Percentiles rank a stretch among this genome's conserved stretches.
These are phyloP conservation scores for Botrytis paeoniae DNA, from an alignment of 2,329 filamentous ascomycete species.

Conservation along the genomic window DNA sequence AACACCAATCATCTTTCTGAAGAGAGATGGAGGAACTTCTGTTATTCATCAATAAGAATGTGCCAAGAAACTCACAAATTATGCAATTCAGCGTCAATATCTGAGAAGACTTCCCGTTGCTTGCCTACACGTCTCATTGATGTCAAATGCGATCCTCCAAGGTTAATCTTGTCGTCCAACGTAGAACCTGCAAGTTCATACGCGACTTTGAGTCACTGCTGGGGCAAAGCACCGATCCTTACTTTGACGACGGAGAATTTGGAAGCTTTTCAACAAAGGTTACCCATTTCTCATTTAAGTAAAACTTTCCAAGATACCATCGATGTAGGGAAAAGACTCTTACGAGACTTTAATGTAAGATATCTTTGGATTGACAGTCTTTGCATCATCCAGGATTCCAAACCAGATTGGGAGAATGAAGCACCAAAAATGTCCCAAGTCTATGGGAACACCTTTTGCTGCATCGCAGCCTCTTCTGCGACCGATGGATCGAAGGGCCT, in stretches of 20 bases:
- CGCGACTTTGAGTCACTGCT: constrained; percentile 17
- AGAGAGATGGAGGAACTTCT: not conserved
- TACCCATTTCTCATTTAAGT: not conserved
- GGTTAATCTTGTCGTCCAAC: not conserved
- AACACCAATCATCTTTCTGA: not conserved
- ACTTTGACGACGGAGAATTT: constrained; percentile 5
- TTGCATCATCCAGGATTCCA: constrained; percentile 19
- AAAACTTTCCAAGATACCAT: not conserved
- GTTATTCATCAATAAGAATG: not conserved
- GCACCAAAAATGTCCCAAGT: not conserved
- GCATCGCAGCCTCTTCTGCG: constrained; percentile 8
- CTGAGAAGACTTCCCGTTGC: not conserved
- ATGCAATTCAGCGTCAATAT: not conserved
- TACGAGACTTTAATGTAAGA: not conserved
- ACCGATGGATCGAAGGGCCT: constrained; percentile 3
- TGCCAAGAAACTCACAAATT: not conserved
- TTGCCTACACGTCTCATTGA: constrained; percentile 1
- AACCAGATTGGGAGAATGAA: constrained; percentile 16
- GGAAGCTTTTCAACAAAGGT: not conserved
- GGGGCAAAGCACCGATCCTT: constrained; percentile 7
- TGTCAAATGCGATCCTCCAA: not conserved
- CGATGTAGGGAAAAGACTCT: not conserved
- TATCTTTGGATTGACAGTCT: constrained; percentile 21
- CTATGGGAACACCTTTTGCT: constrained; percentile 7
- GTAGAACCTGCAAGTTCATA: not conserved